Base-by-base conservation (phyloP, 148 eudicot species). In the Suaeda aralocaspica region DNA sequence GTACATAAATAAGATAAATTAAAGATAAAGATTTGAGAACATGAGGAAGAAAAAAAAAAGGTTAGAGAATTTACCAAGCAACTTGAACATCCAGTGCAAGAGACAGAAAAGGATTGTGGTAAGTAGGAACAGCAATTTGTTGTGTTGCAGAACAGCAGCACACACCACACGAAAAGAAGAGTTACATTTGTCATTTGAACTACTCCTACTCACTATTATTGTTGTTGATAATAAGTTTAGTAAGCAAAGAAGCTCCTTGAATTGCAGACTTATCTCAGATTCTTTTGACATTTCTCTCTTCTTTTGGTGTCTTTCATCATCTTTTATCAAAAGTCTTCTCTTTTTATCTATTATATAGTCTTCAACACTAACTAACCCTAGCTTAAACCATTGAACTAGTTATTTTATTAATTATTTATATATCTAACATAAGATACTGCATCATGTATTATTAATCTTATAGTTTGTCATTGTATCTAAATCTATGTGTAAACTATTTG, bases 211-310 rank as follows among this genome's bases (percentile, higher is more conserved):
- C 8, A 8, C 8, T 36, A 8, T 36, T 36, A 36, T 36, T 33
- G 15, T 33, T 25, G 16, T 59, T 59, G 22, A 29, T 59, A 15
- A 31, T 59, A 16, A 59, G 22, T 33, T 31, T 59, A 10, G 10
- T 59, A 33, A 59, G 9, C 22, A 59, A 19, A 59, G 24, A 30
- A 59, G 31, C 41, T 34, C 31, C 64, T 59, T 59, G 64, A 33
- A 59, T 59, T 1, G 41, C 41, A 59, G 64, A 59, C 24, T 59
- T 59, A 59, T 59, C 64, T 59, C 64, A 59, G 64, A 30, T 59
- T 59, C 42, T 59, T 59, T 59, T 6, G 64, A 25, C 64, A 59
- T 59, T 15, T 59, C 64, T 59, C 64, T 59, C 42, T 59, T 59
- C 64, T 59, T 59, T 59, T 59, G 41, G 31, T 59, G 1, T 59